Evolutionary conservation across 208 protist genomes (phyloP).

Genomic region (Acanthamoeba royreba): DNA sequence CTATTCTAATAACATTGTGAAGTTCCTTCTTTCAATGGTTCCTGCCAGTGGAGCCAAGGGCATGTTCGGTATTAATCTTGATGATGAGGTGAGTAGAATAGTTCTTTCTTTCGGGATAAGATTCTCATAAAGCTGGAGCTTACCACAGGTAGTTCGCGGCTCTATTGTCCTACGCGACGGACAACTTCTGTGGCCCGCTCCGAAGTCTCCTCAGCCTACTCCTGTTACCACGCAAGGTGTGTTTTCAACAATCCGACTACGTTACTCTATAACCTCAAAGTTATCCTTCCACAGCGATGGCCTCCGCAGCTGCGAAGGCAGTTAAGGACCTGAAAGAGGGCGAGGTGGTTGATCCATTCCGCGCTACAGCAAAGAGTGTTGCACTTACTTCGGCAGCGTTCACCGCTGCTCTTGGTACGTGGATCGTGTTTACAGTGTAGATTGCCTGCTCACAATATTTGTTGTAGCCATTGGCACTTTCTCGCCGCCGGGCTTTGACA

Average conservation of each 20-base stretch:
- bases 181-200: conserved; percentile 34
- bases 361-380: neutral
- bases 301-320: neutral
- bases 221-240: neutral
- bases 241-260: neutral
- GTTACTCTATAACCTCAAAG: too few relatives aligned
- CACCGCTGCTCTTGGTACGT: neutral
- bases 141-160: conserved; percentile 61
- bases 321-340: neutral
- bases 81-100: conserved; percentile 62
- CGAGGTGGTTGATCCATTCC: conserved; percentile 35
- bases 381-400: neutral
- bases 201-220: neutral
- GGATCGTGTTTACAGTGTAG: too few relatives aligned
- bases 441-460: neutral
- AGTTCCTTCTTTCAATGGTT: conserved; percentile 79
- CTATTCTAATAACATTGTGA: conserved; percentile 85
- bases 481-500: neutral
- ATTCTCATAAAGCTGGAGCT: neutral
- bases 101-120: too few relatives aligned
- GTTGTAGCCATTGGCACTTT: neutral
- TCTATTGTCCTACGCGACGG: conserved; percentile 59
- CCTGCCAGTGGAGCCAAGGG: neutral
- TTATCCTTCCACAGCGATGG: conserved; percentile 68
- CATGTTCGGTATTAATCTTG: conserved; percentile 71